These are phyloP conservation scores for Rachicladosporium sp. DNA, from an alignment of 2,329 filamentous ascomycete species.

Conservation along the genomic window DNA sequence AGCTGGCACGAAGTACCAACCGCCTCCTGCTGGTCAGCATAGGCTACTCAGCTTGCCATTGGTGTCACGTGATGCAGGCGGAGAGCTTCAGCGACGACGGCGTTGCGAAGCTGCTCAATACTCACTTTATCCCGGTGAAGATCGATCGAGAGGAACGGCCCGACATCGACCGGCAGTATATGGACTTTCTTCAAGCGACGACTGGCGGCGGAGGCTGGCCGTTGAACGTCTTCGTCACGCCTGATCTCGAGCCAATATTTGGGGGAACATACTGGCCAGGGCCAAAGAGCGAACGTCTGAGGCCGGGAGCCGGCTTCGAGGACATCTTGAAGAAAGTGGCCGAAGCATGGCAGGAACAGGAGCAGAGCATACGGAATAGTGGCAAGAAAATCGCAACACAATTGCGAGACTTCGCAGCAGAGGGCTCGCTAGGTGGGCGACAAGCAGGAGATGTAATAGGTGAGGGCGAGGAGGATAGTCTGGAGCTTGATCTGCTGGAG, in stretches of 20 bases:
- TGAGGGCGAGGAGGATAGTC: conserved; percentile 45
- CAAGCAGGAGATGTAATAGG: conserved; percentile 12
- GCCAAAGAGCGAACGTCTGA: conserved; percentile 46
- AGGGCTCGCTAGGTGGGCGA: conserved; percentile 52
- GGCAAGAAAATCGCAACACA: conserved; percentile 72
- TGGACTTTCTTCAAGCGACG: conserved; percentile 95
- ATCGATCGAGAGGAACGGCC: conserved; percentile 89
- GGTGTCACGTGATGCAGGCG: conserved; percentile 78
- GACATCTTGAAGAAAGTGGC: conserved; percentile 68
- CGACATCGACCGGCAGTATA: conserved; percentile 90
- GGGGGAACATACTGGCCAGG: conserved; percentile 94
- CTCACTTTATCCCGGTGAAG: conserved; percentile 79
- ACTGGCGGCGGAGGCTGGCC: conserved; percentile 88
- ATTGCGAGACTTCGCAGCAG: conserved; percentile 74
- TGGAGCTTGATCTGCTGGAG: conserved; percentile 84
- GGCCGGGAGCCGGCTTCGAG: conserved; percentile 61
- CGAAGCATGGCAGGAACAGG: conserved; percentile 68
- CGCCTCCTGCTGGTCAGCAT: conserved; percentile 88
- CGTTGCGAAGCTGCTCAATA: conserved; percentile 71
- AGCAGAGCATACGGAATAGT: conserved; percentile 68
- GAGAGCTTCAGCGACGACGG: conserved; percentile 80
- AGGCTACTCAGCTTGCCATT: conserved; percentile 90
- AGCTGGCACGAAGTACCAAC: conserved; percentile 67
- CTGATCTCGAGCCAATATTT: conserved; percentile 84
- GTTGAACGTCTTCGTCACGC: conserved; percentile 90